phyloP scores from a whole-genome alignment of 176 grass and related monocot species.

The Chrysopogon serrulatus region DNA sequence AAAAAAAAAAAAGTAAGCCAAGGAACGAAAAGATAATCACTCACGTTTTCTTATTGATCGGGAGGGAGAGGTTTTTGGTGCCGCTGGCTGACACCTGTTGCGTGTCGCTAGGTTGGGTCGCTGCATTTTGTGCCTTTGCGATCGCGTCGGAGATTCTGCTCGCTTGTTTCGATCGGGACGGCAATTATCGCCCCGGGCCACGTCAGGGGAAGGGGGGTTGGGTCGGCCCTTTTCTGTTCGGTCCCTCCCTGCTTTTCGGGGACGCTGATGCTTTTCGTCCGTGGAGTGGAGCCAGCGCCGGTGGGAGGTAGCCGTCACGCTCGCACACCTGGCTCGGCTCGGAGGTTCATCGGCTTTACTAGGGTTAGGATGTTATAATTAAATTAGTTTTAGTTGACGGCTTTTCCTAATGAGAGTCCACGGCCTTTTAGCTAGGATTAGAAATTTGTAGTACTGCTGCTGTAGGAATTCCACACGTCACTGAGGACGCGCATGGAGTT shows the following conservation, averaged over 20 bases:
- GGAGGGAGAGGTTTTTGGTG: background rate
- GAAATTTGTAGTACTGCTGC: background rate
- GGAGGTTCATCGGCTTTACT: background rate
- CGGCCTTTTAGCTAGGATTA: background rate
- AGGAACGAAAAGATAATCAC: background rate
- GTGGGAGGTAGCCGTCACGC: constrained; percentile 20
- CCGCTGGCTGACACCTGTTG: constrained; percentile 29
- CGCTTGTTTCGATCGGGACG: constrained; percentile 13
- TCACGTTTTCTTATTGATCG: background rate
- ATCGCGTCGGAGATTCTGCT: constrained; percentile 40
- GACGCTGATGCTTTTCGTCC: constrained; percentile 17
- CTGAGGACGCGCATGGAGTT: background rate
- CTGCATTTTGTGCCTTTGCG: background rate
- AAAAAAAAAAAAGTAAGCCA: too few relatives aligned
- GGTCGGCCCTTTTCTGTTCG: background rate
- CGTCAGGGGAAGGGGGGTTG: constrained; percentile 13
- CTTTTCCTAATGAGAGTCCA: background rate
- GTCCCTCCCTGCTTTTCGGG: background rate
- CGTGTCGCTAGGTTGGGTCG: background rate
- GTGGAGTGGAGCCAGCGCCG: background rate
- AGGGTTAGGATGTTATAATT: background rate
- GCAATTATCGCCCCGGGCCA: constrained; percentile 20
- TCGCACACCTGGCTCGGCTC: background rate
- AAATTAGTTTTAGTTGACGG: background rate
- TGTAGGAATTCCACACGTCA: background rate